Evolutionary conservation across 2,329 filamentous ascomycete genomes (phyloP).

Genomic region (Bipolaris gigantea): DNA sequence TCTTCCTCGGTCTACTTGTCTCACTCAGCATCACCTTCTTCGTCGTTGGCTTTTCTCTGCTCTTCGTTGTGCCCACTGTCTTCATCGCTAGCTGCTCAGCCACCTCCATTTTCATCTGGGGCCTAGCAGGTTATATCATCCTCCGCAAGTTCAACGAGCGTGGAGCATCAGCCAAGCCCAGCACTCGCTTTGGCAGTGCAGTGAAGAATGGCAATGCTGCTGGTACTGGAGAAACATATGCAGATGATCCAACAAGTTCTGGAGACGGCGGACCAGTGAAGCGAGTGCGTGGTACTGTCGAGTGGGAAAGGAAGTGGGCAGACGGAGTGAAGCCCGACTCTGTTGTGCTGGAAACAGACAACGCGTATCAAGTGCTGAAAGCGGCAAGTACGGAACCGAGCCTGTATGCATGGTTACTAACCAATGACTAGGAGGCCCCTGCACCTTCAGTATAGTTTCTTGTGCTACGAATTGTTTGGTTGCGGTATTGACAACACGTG

Average conservation of each 20-base stretch:
- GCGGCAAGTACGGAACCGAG: background rate
- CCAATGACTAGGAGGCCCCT: constrained; percentile 1
- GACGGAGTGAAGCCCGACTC: constrained; percentile 9
- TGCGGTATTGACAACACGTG: too few relatives aligned
- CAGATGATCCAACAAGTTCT: background rate
- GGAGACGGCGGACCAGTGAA: constrained; percentile 6
- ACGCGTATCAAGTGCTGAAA: constrained; percentile 14
- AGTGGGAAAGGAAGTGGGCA: constrained; percentile 22
- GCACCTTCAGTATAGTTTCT: background rate
- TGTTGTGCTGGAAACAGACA: constrained; percentile 5
- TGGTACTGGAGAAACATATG: constrained; percentile 1
- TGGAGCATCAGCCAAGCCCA: constrained; percentile 23
- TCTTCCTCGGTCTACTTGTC: constrained; percentile 56
- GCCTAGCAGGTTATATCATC: constrained; percentile 60
- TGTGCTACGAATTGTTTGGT: too few relatives aligned
- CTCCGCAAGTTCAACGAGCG: constrained; percentile 35
- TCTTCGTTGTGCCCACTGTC: constrained; percentile 69
- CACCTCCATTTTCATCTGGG: constrained; percentile 63
- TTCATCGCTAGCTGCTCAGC: constrained; percentile 66
- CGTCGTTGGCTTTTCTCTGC: constrained; percentile 66
- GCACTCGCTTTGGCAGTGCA: constrained; percentile 18
- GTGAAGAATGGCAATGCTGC: background rate
- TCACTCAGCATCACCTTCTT: constrained; percentile 66
- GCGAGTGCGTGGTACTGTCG: constrained; percentile 2
- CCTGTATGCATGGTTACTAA: background rate